These are phyloP conservation scores for Salix exigua DNA, from an alignment of 345 rosid species.

Conservation along the genomic window DNA sequence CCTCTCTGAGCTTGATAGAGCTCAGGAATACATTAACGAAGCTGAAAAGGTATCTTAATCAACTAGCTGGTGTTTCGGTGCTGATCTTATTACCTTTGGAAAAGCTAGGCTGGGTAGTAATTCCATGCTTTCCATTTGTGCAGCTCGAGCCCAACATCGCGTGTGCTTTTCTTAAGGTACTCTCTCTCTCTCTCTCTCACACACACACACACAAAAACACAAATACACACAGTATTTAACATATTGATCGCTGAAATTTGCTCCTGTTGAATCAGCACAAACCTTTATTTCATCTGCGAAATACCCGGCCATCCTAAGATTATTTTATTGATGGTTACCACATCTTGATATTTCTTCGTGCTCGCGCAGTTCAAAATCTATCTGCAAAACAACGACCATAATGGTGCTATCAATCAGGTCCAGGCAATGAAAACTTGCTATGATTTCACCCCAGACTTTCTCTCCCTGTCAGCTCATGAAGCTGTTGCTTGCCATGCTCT, in stretches of 20 bases:
- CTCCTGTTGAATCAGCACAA: background rate
- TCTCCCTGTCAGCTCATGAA: constrained; percentile 90
- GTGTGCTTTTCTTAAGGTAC: constrained; percentile 92
- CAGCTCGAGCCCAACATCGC: constrained; percentile 86
- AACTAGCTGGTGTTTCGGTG: constrained; percentile 5
- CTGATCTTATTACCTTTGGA: background rate
- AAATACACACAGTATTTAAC: background rate
- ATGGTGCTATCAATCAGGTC: constrained; percentile 65
- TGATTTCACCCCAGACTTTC: constrained; percentile 79
- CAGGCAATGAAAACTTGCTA: constrained; percentile 65
- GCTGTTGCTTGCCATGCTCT: constrained; percentile 83
- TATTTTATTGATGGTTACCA: constrained; percentile 8
- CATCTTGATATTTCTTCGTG: constrained; percentile 19
- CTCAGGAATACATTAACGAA: constrained; percentile 77
- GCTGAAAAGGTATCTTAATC: constrained; percentile 71
- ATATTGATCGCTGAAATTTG: background rate
- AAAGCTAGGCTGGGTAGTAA: background rate
- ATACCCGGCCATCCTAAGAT: constrained; percentile 13
- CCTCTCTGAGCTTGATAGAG: constrained; percentile 73
- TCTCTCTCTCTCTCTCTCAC: constrained; percentile 14
- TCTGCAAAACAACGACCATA: constrained; percentile 55
- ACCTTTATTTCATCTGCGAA: constrained; percentile 5
- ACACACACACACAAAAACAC: background rate
- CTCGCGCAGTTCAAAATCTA: constrained; percentile 77
- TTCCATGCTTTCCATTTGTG: constrained; percentile 28